Evolutionary conservation across 129 eudicot species (phyloP).

Genomic region (Kitagawia praeruptora): DNA sequence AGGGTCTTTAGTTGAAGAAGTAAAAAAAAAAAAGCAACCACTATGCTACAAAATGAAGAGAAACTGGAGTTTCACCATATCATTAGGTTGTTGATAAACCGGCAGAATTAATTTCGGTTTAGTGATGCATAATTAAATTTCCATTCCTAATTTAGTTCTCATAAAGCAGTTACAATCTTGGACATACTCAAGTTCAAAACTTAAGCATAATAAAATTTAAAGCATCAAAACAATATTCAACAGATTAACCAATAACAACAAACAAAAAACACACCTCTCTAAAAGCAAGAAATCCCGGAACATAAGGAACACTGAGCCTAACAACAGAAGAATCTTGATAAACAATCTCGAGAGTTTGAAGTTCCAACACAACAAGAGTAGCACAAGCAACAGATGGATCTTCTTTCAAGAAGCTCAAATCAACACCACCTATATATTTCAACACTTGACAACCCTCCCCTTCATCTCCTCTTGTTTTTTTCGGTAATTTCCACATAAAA

Average conservation of each 20-base stretch:
- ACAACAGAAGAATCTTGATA: slow-evolving; percentile 57
- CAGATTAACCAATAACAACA: background rate
- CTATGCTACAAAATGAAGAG: too few relatives aligned
- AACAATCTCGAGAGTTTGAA: slow-evolving; percentile 45
- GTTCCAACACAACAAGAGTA: slow-evolving; percentile 68
- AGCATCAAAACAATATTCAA: background rate
- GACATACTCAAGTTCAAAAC: background rate
- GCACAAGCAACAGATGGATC: slow-evolving; percentile 79
- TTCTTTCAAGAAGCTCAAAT: slow-evolving; percentile 66
- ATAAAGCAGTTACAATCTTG: background rate
- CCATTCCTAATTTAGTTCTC: background rate
- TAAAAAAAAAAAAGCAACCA: too few relatives aligned
- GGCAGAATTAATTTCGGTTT: background rate
- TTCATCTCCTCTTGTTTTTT: slow-evolving; percentile 8
- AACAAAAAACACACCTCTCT: slow-evolving; percentile 48
- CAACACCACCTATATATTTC: slow-evolving; percentile 89
- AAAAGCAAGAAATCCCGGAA: slow-evolving; percentile 90
- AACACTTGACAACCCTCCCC: slow-evolving; percentile 25
- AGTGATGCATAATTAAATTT: background rate
- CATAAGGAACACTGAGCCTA: slow-evolving; percentile 57
- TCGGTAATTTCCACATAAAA: slow-evolving; percentile 53
- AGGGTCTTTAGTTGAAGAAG: background rate
- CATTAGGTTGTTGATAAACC: background rate
- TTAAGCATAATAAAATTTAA: background rate
- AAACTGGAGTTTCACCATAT: background rate